These are phyloP conservation scores for Solidago caesia DNA, from an alignment of 129 eudicot genomes.

Conservation along the genomic window DNA sequence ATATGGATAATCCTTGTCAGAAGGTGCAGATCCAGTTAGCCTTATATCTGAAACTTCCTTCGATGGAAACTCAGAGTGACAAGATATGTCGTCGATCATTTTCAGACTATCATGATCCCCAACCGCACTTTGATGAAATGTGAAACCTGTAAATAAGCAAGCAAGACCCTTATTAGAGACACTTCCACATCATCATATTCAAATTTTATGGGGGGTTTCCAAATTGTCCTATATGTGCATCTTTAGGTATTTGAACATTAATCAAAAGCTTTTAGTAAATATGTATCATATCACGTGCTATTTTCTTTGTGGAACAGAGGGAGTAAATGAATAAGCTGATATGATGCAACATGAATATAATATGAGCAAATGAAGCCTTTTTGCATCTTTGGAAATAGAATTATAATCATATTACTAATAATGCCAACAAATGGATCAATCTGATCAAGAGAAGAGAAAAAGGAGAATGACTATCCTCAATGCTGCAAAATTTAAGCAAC, in stretches of 20 bases:
- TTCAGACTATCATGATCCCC: conserved; percentile 41
- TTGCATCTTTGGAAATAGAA: conserved; percentile 3
- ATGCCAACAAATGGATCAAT: background rate
- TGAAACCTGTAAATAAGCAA: conserved; percentile 45
- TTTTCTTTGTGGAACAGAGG: conserved; percentile 3
- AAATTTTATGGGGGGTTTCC: background rate
- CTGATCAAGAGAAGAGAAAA: background rate
- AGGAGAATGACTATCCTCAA: background rate
- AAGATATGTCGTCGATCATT: conserved; percentile 21
- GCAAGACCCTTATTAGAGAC: conserved; percentile 3
- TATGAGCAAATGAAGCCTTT: conserved; percentile 11
- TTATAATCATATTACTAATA: background rate
- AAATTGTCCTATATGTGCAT: background rate
- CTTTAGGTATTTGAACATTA: background rate
- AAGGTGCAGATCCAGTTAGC: conserved; percentile 31
- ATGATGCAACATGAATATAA: background rate
- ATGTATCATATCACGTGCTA: conserved; percentile 5
- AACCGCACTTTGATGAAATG: conserved; percentile 30
- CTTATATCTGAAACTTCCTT: conserved; percentile 48
- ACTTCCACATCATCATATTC: background rate
- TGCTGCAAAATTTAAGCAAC: conserved; percentile 14
- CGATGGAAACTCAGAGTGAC: conserved; percentile 31
- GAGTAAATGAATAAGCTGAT: background rate
- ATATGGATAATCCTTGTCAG: conserved; percentile 47
- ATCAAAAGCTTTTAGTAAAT: background rate